Evolutionary conservation across 176 grass and related monocot species (phyloP), one percentile per base, ranked within the genome.

Genomic region (Carex scoparia): DNA sequence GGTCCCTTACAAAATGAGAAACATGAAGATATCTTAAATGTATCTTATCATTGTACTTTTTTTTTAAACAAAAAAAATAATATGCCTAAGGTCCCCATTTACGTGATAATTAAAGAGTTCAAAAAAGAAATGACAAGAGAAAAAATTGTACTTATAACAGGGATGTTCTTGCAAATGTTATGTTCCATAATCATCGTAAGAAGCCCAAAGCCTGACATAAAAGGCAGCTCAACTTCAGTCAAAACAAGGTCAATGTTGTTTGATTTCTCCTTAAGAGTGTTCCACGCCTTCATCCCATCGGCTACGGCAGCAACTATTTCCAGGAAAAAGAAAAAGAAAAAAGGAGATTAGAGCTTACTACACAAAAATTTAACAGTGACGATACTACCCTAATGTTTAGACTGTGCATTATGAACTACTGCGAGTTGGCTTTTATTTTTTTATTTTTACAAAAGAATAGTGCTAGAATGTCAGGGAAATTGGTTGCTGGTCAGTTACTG

Each of bases 141-240:
- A 42, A 33, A 65, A 15, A 28, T 79, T 88, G 53, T 97, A 97
- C 97, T 99, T 94, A 99, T 99, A 53, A 99, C 97, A 37, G 97
- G 97, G 86, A 96, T 94, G 74, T 99, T 99, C 90, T 89, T 99
- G 87, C 86, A 94, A 3, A 68, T 81, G 7, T 96, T 90, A 76
- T 99, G 93, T 70, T 96, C 97, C 97, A 99, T 92, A 86, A 99
- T 99, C 15, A 92, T 92, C 32, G 91, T 88, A 77, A 99, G 92
- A 38, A 99, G 87, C 11, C 94, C 87, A 84, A 99, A 96, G 31
- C 97, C 97, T 49, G 97, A 96, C 87, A 99, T 92, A 42, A 42
- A 82, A 65, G 97, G 97, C 78, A 99, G 90, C 14, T 99, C 97
- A 11, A 99, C 97, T 89, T 99, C 97, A 32, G 91, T 94, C 54